Evolutionary conservation across 345 rosid species (phyloP).

Genomic region (Erucastrum elatum): DNA sequence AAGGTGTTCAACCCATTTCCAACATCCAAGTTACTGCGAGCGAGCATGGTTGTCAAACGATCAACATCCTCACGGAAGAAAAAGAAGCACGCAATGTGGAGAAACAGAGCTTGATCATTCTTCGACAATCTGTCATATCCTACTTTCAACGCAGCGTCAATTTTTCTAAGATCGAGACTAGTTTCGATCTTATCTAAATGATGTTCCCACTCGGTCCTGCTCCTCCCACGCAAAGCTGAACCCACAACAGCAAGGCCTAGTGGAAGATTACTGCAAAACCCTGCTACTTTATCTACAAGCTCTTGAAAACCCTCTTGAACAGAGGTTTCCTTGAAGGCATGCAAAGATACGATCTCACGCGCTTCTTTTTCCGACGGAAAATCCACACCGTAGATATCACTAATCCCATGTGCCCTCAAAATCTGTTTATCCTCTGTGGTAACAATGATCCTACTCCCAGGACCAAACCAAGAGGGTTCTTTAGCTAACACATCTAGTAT

Average conservation of each 20-base stretch:
- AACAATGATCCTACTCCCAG: constrained; percentile 54
- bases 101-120: constrained; percentile 23
- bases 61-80: background rate
- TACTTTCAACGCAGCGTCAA: constrained; percentile 7
- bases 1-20: constrained; percentile 9
- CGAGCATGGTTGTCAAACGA: background rate
- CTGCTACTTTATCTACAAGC: background rate
- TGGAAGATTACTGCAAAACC: constrained; percentile 32
- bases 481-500: constrained; percentile 46
- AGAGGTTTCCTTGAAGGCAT: constrained; percentile 9
- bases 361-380: constrained; percentile 5
- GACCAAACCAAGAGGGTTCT: constrained; percentile 42
- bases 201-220: constrained; percentile 22
- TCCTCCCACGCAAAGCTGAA: background rate
- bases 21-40: background rate
- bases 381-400: background rate
- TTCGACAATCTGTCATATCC: constrained; percentile 32
- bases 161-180: constrained; percentile 1
- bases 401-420: background rate
- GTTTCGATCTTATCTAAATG: background rate
- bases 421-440: constrained; percentile 50
- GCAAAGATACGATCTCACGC: constrained; percentile 10
- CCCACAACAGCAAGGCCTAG: constrained; percentile 41
- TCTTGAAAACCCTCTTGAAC: background rate
- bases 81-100: constrained; percentile 43